Evolutionary conservation across 1,284 basidiomycete species (phyloP), one percentile per base, ranked within the genome.

Genomic region (Mycosarcoma mackinlayi): DNA sequence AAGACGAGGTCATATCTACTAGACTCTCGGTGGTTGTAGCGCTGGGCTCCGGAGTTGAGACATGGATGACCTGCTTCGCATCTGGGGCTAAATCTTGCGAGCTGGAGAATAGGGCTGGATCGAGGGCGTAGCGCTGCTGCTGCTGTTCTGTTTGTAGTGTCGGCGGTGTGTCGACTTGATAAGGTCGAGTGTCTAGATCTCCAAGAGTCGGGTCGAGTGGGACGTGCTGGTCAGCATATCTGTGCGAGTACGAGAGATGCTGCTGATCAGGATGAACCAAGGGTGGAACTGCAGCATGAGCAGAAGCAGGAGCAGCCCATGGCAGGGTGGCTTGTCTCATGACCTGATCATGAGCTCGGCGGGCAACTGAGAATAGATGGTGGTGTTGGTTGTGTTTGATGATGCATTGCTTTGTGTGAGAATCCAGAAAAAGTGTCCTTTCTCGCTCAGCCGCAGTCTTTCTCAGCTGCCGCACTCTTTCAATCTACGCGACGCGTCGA

Each of bases 251-350:
- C 9, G 19, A 37, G 4, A 10, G 24, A 13, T 44, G 44, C 19
- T 28, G 52, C 33, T 40, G 47, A 23, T 18, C 30, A 30, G 52
- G n/a, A n/a, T n/a, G n/a, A n/a, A n/a, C n/a, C n/a, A n/a, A n/a
- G n/a, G n/a, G 16, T 44, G 23, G 47, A 37, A 10, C 34, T 23
- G 19, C n/a, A 21, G 21, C 21, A n/a, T 39, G 51, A 19, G 44
- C 31, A 19, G 49, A 41, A 49, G 54, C 41, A 19, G 49, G 45
- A 49, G 54, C 41, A 39, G 45, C 66, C 60, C 66, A 69, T 31
- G 60, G 51, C 52, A 69, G 27, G 40, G 56, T 64, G 8, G 56
- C 48, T 30, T 69, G 66, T 57, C 47, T 69, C 66, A 69, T 69
- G 48, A 39, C 53, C 37, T 44, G 33, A 45, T 28, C 63, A 52